These are phyloP conservation scores for Aspergillus sp. DNA, from an alignment of 2,329 filamentous ascomycete species.

Conservation along the genomic window DNA sequence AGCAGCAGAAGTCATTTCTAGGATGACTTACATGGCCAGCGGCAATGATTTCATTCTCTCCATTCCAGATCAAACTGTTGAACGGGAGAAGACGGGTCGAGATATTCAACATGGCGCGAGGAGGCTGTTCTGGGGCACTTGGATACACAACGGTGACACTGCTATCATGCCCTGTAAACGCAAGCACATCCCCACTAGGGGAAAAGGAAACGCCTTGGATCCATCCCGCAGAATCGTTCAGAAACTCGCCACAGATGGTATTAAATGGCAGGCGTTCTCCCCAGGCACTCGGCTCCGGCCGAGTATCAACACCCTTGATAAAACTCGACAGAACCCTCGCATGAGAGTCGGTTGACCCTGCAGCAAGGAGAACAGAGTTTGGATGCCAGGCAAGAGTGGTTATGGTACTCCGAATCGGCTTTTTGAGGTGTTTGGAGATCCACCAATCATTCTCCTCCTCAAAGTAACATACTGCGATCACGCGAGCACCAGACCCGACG, in stretches of 20 bases:
- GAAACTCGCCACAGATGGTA: conserved; percentile 93
- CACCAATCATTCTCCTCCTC: conserved; percentile 99
- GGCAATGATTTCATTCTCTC: conserved; percentile 89
- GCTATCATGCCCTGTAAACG: conserved; percentile 93
- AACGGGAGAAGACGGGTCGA: conserved; percentile 89
- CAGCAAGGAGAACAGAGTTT: conserved; percentile 91
- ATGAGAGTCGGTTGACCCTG: conserved; percentile 95
- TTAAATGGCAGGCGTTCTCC: conserved; percentile 96
- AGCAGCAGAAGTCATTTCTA: background rate
- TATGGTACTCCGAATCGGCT: conserved; percentile 95
- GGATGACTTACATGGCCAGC: conserved; percentile 71
- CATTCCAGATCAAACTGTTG: conserved; percentile 87
- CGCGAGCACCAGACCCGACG: conserved; percentile 90
- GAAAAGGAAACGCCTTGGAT: conserved; percentile 92
- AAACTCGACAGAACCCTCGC: conserved; percentile 93
- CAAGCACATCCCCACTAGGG: conserved; percentile 86
- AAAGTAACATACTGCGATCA: conserved; percentile 97
- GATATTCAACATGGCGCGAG: conserved; percentile 84
- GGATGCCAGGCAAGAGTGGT: conserved; percentile 96
- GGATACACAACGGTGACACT: conserved; percentile 97
- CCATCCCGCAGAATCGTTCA: conserved; percentile 97
- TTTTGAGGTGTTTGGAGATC: conserved; percentile 99
- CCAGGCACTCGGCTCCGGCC: conserved; percentile 86
- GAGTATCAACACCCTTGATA: conserved; percentile 88
- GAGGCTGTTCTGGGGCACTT: conserved; percentile 83